Evolutionary conservation across 179 eudicot species (phyloP), one percentile per base, ranked within the genome.

Genomic region (Pouteria campechiana): DNA sequence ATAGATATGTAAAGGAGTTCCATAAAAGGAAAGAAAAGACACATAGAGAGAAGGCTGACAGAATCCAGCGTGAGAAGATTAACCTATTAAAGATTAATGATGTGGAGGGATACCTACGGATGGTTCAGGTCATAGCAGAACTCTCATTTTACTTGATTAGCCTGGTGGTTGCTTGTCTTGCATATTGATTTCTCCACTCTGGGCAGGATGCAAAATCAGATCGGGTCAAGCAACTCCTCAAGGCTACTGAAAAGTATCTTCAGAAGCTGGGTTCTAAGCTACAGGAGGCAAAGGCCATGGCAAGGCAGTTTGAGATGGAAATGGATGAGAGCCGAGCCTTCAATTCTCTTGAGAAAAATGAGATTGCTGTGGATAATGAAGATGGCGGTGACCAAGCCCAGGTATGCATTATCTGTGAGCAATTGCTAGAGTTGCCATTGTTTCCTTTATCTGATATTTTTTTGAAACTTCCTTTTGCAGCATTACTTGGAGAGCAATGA

Each of bases 401-500:
- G 94, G 99, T 70, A 59, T 63, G 65, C 50, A n/a, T 46, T 4
- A 37, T 63, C 13, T 27, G 27, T 6, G 20, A 15, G 15, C 17
- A 15, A 22, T 29, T 46, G 22, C 19, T 27, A 14, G 16, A 19
- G 22, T 31, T 21, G 28, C 23, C 52, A 31, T 7, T 23, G 1
- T 17, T 18, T 17, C 54, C 21, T 28, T 57, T 55, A 18, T 32
- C 23, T 21, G 52, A 48, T 27, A 44, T 58, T 2, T 11, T 38
- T 13, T 32, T 32, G 21, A 45, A 23, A 32, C 29, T 52, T 21
- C 63, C 14, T 44, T 53, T 56, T 71, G 52, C 99, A 92, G 99
- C 96, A 92, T 65, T 92, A 92, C 58, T 54, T 79, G 80, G 99
- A 92, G 70, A 86, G 99, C 85, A 92, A 92, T 55, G 99, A 92